Evolutionary conservation across 805 yeast species (phyloP).

Genomic region (Millerozyma acaciae): DNA sequence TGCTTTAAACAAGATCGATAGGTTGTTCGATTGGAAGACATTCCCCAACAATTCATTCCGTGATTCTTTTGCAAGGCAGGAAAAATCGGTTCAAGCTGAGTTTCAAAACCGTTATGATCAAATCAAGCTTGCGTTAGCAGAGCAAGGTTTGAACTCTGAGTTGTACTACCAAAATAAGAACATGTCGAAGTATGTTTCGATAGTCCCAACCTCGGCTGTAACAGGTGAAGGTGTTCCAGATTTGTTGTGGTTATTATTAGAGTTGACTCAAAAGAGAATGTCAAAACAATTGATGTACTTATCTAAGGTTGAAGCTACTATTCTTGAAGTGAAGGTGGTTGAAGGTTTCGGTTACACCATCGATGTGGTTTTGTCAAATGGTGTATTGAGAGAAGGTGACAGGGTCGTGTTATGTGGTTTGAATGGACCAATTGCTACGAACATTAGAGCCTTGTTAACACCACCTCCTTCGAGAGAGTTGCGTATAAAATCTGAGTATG

Average conservation of each 20-base stretch:
- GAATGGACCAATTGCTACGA: conserved; percentile 97
- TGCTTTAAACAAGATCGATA: conserved; percentile 95
- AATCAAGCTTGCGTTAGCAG: conserved; percentile 88
- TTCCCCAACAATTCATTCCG: conserved; percentile 94
- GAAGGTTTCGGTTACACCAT: conserved; percentile 99
- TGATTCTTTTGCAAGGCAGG: conserved; percentile 82
- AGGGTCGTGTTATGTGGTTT: conserved; percentile 93
- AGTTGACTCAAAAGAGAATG: conserved; percentile 97
- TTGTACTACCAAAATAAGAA: conserved; percentile 93
- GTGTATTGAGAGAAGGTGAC: conserved; percentile 92
- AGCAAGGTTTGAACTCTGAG: conserved; percentile 98
- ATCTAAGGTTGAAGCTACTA: conserved; percentile 90
- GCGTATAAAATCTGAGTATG: conserved; percentile 93
- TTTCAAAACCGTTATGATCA: conserved; percentile 82
- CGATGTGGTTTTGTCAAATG: conserved; percentile 96
- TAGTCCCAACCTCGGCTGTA: conserved; percentile 97
- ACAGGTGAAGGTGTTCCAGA: conserved; percentile 99
- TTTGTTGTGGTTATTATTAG: conserved; percentile 89
- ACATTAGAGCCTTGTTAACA: conserved; percentile 90
- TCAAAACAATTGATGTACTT: conserved; percentile 96
- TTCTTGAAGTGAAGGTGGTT: conserved; percentile 94
- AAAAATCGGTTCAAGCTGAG: conserved; percentile 83
- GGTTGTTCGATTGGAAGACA: conserved; percentile 91
- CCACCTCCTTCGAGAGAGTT: conserved; percentile 97
- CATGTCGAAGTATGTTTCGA: conserved; percentile 87